Conservation (phyloP, 345 rosid species). For the Citrus cavaleriei region DNA sequence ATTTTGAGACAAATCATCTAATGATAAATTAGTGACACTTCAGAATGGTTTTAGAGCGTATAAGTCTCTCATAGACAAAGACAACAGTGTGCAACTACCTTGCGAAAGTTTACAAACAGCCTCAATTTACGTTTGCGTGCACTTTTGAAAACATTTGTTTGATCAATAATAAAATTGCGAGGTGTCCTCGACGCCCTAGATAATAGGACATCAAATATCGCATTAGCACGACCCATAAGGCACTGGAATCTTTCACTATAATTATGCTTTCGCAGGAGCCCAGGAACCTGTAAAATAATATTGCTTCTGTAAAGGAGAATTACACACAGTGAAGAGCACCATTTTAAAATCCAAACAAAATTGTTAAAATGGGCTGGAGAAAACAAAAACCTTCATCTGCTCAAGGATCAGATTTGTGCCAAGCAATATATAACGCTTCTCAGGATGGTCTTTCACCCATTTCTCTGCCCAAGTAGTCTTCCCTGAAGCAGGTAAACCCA, state of each 20-base stretch:
- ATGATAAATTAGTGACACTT: background rate
- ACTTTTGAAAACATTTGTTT: constrained; percentile 35
- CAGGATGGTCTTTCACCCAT: constrained; percentile 36
- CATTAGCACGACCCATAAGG: constrained; percentile 22
- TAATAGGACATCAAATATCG: constrained; percentile 21
- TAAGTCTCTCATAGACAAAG: background rate
- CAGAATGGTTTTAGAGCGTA: background rate
- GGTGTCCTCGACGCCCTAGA: constrained; percentile 31
- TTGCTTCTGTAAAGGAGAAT: background rate
- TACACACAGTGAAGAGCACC: background rate
- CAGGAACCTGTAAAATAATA: constrained; percentile 23
- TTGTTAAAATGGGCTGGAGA: background rate
- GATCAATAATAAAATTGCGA: constrained; percentile 30
- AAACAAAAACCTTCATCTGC: constrained; percentile 32
- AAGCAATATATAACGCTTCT: constrained; percentile 28
- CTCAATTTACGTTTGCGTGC: constrained; percentile 31
- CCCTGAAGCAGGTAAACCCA: constrained; percentile 39
- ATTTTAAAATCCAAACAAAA: background rate
- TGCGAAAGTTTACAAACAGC: constrained; percentile 22
- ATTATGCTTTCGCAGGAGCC: constrained; percentile 20
- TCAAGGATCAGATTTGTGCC: constrained; percentile 38
- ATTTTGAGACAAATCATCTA: background rate
- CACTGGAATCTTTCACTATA: constrained; percentile 26
- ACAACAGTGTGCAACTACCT: constrained; percentile 15
- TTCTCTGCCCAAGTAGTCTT: constrained; percentile 40